Conservation (phyloP, 2,329 filamentous ascomycete genomes). For the Dothideomycetes sp. region DNA sequence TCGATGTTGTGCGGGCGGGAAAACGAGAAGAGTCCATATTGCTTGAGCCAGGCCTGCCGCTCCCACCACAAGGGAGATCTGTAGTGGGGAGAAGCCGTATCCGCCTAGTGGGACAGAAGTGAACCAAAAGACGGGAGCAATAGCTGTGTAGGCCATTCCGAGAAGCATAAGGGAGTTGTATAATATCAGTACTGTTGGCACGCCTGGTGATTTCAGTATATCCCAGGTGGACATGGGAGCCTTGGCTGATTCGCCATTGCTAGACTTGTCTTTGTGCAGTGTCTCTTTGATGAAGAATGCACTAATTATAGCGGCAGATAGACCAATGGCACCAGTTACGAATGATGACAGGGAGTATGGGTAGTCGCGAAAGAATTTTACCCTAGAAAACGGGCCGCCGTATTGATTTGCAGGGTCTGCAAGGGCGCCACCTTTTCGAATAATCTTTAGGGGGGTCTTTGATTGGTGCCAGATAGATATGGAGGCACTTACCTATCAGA, state of each 20-base stretch:
- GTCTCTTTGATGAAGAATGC: slow-evolving; percentile 50
- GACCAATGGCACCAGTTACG: slow-evolving; percentile 43
- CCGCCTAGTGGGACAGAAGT: slow-evolving; percentile 54
- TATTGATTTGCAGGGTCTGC: slow-evolving; percentile 58
- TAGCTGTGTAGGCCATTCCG: slow-evolving; percentile 59
- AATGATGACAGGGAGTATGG: slow-evolving; percentile 57
- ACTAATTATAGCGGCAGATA: slow-evolving; percentile 41
- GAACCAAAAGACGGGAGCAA: slow-evolving; percentile 58
- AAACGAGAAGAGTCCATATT: slow-evolving; percentile 58
- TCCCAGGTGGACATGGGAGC: slow-evolving; percentile 34
- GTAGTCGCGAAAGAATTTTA: slow-evolving; percentile 50
- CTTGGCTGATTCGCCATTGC: neutral
- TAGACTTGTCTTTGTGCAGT: slow-evolving; percentile 11
- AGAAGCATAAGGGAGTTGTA: slow-evolving; percentile 59
- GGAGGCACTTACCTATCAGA: slow-evolving; percentile 34
- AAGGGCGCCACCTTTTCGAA: slow-evolving; percentile 53
- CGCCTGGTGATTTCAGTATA: slow-evolving; percentile 52
- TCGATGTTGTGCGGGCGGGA: slow-evolving; percentile 55
- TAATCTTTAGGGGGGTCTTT: no score
- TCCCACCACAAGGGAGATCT: slow-evolving; percentile 58
- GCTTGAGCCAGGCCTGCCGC: slow-evolving; percentile 56
- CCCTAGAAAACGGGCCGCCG: slow-evolving; percentile 42
- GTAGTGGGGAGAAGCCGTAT: slow-evolving; percentile 47
- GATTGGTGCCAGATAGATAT: neutral
- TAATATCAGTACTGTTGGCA: slow-evolving; percentile 53